Evolutionary conservation across 2,329 filamentous ascomycete genomes (phyloP), one percentile per base, ranked within the genome.

Genomic region (Aureobasidium sp.): DNA sequence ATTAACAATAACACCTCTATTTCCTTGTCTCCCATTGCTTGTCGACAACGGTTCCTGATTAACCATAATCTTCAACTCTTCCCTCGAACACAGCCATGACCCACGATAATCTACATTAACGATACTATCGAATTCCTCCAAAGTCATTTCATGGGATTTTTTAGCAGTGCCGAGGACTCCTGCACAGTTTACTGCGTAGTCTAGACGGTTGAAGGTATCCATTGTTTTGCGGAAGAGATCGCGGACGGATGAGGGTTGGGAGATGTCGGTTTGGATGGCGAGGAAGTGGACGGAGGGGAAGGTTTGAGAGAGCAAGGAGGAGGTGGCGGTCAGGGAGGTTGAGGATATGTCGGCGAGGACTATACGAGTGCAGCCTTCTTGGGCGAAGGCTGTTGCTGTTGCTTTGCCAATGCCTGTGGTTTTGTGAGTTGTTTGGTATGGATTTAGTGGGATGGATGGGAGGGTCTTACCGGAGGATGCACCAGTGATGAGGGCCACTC

Each of bases 131-230:
- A 80, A 80, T 30, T 78, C 74, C 1, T 69, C 66, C 7, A 67
- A 57, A 0, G 64, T 66, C 9, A 73, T 72, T 45, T 74, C 71
- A 47, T 74, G 69, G 1, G 76, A 77, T 3, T 70, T 68, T 14
- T 72, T 71, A 30, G 70, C 70, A 34, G 70, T 70, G n/a, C 73
- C 72, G 30, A 77, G 70, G 7, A 78, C 73, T n/a, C 76, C 77
- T 29, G 77, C 78, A 62, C 71, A 75, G 67, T 80, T 79, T 39
- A 78, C 73, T 21, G 75, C 75, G 67, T 80, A 80, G 67, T 80
- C 77, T 16, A 80, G 71, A 5, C 77, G 69, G 0, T 74, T 74
- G 59, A 76, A 78, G 14, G 67, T 64, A 1, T 66, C 62, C 4
- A 76, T 69, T 3, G 71, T 68, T 5, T 54, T 65, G 4, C 69